A percentile compares a stretch with the other conserved stretches of the same genome.
These are phyloP conservation scores for Saccharum officinarum DNA, from an alignment of 176 grass and related monocot genomes.

Conservation along the genomic window DNA sequence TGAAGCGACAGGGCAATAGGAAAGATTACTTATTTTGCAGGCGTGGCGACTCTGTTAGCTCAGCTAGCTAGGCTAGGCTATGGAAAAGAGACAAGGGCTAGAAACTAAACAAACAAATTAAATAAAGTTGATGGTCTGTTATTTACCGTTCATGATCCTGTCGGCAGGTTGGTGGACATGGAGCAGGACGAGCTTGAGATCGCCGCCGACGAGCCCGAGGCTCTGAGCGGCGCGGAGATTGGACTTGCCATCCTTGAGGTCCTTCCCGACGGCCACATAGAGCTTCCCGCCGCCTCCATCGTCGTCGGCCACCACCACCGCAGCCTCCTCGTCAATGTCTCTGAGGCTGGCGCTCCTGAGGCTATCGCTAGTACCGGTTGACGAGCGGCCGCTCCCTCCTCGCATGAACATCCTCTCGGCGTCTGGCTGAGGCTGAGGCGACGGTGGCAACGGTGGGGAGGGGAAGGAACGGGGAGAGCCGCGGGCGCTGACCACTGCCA, in stretches of 20 bases:
- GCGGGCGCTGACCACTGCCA: conserved; percentile 40
- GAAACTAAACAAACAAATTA: background rate
- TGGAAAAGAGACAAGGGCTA: background rate
- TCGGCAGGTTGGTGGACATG: conserved; percentile 65
- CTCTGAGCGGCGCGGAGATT: conserved; percentile 42
- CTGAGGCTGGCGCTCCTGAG: conserved; percentile 29
- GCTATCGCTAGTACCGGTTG: background rate
- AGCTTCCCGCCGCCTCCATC: conserved; percentile 32
- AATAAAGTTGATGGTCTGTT: background rate
- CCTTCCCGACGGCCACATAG: conserved; percentile 48
- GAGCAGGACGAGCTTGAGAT: conserved; percentile 45
- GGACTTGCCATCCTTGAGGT: conserved; percentile 42
- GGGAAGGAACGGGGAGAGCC: background rate
- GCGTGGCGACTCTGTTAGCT: background rate
- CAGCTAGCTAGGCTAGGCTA: background rate
- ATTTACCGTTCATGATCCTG: conserved; percentile 50
- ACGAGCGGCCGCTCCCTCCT: conserved; percentile 9
- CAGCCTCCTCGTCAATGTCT: conserved; percentile 43
- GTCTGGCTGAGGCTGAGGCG: background rate
- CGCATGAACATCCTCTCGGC: conserved; percentile 19
- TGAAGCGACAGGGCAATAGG: background rate
- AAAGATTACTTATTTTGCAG: too few species aligned
- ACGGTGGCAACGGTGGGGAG: background rate
- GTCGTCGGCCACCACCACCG: background rate
- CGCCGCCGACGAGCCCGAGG: background rate